phyloP scores from a whole-genome alignment of 2,329 filamentous ascomycete species.

The Alternaria solani region DNA sequence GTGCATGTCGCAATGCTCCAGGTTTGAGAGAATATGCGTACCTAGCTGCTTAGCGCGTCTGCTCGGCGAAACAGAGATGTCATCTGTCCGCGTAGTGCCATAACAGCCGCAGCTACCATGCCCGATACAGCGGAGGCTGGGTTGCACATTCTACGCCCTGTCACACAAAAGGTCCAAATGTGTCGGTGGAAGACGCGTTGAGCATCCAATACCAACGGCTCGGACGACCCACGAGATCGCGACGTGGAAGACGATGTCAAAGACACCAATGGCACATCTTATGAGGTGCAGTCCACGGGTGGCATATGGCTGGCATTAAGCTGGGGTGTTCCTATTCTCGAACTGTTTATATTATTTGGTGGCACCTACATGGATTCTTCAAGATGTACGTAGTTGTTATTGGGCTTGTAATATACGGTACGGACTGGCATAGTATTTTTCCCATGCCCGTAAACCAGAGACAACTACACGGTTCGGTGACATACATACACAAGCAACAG shows the following conservation, averaged over 20 bases:
- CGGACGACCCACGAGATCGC: neutral
- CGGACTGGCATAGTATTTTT: too few species aligned
- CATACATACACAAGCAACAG: too few species aligned
- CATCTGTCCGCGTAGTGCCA: neutral
- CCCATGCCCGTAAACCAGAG: accelerated
- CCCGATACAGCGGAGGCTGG: neutral
- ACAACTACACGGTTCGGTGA: too few species aligned
- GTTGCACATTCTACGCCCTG: neutral
- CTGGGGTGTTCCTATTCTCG: too few species aligned
- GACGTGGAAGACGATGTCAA: neutral
- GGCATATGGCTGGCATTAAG: too few species aligned
- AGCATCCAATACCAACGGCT: slow-evolving; percentile 15
- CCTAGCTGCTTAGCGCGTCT: neutral
- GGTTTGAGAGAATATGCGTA: neutral
- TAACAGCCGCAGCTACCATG: slow-evolving; percentile 1
- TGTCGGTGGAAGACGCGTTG: slow-evolving; percentile 5
- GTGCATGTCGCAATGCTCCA: neutral
- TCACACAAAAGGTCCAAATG: neutral
- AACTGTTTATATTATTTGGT: too few species aligned
- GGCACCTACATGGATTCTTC: too few species aligned
- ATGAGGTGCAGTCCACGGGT: neutral
- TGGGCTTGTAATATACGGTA: too few species aligned
- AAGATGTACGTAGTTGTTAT: too few species aligned
- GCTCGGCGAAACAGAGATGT: neutral
- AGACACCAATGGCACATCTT: neutral